phyloP scores from a whole-genome alignment of 768 basidiomycete genomes.

The Amanita inopinata region DNA sequence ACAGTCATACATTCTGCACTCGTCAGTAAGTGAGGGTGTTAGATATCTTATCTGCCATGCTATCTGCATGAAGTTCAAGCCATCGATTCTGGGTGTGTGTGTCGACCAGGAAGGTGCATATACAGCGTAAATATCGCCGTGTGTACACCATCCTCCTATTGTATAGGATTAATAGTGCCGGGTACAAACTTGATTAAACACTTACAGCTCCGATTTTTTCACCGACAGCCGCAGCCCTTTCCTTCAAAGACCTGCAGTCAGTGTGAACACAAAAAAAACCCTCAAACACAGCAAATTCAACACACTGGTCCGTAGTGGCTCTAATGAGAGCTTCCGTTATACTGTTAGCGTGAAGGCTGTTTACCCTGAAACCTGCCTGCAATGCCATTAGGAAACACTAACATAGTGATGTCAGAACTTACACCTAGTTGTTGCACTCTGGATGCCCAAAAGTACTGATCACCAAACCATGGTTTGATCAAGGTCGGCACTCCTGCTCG shows the following conservation, averaged over 20 bases:
- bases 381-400: too few relatives aligned
- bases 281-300: too few relatives aligned
- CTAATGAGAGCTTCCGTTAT: constrained; percentile 43
- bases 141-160: constrained; percentile 48
- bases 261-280: constrained; percentile 1
- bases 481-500: constrained; percentile 57
- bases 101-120: constrained; percentile 32
- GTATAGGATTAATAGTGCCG: neutral
- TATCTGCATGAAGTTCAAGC: neutral
- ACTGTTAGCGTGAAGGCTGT: constrained; percentile 35
- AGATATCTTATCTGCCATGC: too few relatives aligned
- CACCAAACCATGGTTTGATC: constrained; percentile 67
- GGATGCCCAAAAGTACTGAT: constrained; percentile 58
- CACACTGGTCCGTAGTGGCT: constrained; percentile 44
- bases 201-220: constrained; percentile 25
- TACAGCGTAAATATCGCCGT: constrained; percentile 48
- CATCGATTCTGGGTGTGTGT: neutral
- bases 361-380: constrained; percentile 42
- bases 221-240: constrained; percentile 40
- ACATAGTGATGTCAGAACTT: constrained; percentile 13
- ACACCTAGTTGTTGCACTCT: constrained; percentile 56
- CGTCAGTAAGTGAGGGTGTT: too few relatives aligned
- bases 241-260: constrained; percentile 40
- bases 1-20: too few relatives aligned
- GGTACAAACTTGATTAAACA: neutral